Evolutionary conservation across 768 basidiomycete genomes (phyloP), one percentile per base, ranked within the genome.

Genomic region (Rubroboletus pulcherrimus): DNA sequence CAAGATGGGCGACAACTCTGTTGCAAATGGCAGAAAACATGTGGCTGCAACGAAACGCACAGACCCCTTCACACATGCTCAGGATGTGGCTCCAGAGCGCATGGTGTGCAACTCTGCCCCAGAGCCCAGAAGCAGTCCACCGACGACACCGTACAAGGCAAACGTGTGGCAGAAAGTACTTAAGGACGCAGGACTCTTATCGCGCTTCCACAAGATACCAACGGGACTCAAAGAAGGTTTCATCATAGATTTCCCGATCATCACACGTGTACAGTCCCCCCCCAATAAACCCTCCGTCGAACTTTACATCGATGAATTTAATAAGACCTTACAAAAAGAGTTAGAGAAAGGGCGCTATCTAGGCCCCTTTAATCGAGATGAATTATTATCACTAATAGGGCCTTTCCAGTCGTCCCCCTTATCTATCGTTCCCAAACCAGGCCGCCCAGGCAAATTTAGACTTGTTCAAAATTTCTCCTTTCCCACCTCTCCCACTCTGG

Each of bases 401-500:
- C 53, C 49, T 0, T 56, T 26, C 24, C 58, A 59, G 26, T 17
- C 58, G 0, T 56, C 51, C 0, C 58, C 55, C 0, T 7, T 59
- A 0, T 51, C 45, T 0, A 31, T 56, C 1, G 44, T 59, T 1
- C 40, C 43, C 3, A 58, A 55, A 21, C 5, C 19, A 0, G 37
- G 51, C 0, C 1, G 4, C 0, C 46, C 45, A 0, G 46, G 33
- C 0, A 56, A 52, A 8, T 56, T n/a, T 4, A 5, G 43, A 6
- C 5, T 59, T 1, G 2, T 59, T 0, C 54, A 56, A 4, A 59
- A 56, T 0, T 56, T 50, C 3, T 60, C 58, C 0, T 53, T 53
- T 3, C 56, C 42, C 0, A 1, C 3, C 1, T 33, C 43, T 0
- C n/a, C 24, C 0, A 1, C 17, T 0, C n/a, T n/a, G n/a, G 0